Evolutionary conservation across 495 filamentous ascomycete genomes (phyloP), one percentile per base, ranked within the genome.

Genomic region (Hyaloscypha variabilis): DNA sequence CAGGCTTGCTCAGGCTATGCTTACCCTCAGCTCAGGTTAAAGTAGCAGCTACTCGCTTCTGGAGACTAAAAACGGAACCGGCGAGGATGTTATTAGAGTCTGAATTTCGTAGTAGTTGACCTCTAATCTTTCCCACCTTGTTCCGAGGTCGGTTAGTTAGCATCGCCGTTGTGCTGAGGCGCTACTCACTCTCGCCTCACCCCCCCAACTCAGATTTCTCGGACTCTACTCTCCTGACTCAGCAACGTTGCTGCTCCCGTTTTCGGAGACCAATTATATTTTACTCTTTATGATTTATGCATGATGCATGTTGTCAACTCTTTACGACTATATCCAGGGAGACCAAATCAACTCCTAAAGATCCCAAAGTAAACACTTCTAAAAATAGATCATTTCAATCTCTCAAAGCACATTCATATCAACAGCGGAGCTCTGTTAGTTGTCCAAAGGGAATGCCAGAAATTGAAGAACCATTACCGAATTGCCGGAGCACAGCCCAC

Each of bases 271-370:
- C n/a, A 50, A 50, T 61, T 3, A 50, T 46, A 50, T 36, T 28
- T 25, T 50, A 49, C 31, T 49, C 21, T 13, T 50, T 49, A 24
- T 61, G 31, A 14, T 25, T 61, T 26, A 25, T 14, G 25, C 39
- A 24, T 61, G 26, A n/a, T 26, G 31, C 42, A 61, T 50, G n/a
- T 50, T 61, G 25, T 4, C 6, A 25, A 56, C 25, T 29, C 53
- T 56, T 25, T 23, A 49, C 39, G 58, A 61, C 39, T 61, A 61
- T 61, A 61, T 50, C 31, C 39, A 62, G 59, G 59, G 59, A 52
- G 42, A 62, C 39, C 39, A 46, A 46, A 46, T 46, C 39, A 46
- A 17, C 39, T 46, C 17, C 39, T 17, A 46, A 46, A 17, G 8
- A 46, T 19, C 17, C 39, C 39, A 39, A 60, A 46, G 34, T 25